A percentile compares a stretch with the other conserved stretches of the same genome.
These are phyloP conservation scores for Thalassiosira gravida DNA, from an alignment of 352 stramenopile species.

Conservation along the genomic window DNA sequence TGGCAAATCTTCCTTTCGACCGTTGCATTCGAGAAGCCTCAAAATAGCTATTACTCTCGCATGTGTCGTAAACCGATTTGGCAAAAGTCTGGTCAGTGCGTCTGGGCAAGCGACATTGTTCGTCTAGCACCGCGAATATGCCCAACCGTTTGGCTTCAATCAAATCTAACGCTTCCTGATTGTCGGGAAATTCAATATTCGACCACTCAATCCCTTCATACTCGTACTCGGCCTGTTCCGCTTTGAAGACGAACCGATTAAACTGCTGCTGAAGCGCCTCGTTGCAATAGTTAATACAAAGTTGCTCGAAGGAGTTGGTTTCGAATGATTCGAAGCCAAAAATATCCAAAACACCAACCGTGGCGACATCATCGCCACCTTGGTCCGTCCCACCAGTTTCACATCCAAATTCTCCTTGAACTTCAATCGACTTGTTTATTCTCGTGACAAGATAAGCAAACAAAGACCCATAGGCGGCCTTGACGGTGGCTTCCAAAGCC, in stretches of 20 bases:
- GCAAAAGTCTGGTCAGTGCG: slow-evolving; percentile 73
- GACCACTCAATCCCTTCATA: slow-evolving; percentile 91
- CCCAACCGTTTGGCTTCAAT: slow-evolving; percentile 89
- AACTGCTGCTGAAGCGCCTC: slow-evolving; percentile 91
- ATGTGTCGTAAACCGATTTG: not conserved
- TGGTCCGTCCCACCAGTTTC: slow-evolving; percentile 7
- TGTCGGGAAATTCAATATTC: slow-evolving; percentile 98
- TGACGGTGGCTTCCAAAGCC: slow-evolving; percentile 91
- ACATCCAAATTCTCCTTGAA: slow-evolving; percentile 15
- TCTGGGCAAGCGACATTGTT: slow-evolving; percentile 91
- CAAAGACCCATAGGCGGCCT: slow-evolving; percentile 93
- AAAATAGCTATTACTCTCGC: not conserved
- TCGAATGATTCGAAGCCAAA: slow-evolving; percentile 98
- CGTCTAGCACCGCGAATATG: slow-evolving; percentile 90
- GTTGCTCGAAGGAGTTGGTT: slow-evolving; percentile 90
- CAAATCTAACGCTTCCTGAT: slow-evolving; percentile 95
- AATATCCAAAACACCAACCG: slow-evolving; percentile 90
- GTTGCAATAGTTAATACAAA: slow-evolving; percentile 90
- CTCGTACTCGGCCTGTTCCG: slow-evolving; percentile 82
- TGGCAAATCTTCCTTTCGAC: not conserved
- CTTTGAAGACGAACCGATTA: slow-evolving; percentile 94
- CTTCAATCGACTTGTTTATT: slow-evolving; percentile 90
- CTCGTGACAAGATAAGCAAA: slow-evolving; percentile 94
- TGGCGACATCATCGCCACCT: slow-evolving; percentile 19
- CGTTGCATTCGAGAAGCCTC: not conserved